Conservation (phyloP, 2,329 filamentous ascomycete species). For the Bipolaris sorokiniana region DNA sequence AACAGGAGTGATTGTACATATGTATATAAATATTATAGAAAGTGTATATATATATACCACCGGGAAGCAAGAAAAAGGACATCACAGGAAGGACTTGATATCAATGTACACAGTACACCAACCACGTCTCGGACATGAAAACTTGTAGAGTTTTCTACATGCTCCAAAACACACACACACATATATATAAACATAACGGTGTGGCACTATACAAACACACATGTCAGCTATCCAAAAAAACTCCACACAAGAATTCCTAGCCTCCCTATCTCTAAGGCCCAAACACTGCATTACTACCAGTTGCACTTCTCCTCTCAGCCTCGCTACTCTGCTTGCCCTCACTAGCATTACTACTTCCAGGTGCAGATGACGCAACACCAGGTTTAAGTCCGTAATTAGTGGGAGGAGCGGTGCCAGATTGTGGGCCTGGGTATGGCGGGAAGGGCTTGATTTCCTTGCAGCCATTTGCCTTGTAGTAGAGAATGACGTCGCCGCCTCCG, state of each 20-base stretch:
- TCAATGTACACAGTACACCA: conserved; percentile 2
- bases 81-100: background rate
- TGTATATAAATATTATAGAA: no score
- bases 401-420: conserved; percentile 16
- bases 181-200: background rate
- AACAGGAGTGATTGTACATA: conserved; percentile 16
- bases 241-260: no score
- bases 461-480: conserved; percentile 93
- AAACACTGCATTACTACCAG: conserved; percentile 23
- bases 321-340: conserved; percentile 46
- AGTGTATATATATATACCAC: background rate
- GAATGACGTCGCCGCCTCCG: conserved; percentile 86
- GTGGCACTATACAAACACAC: conserved; percentile 2
- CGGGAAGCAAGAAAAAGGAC: background rate
- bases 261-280: conserved; percentile 21
- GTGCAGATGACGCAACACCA: conserved; percentile 15
- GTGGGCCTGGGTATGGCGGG: conserved; percentile 26
- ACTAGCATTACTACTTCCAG: conserved; percentile 34
- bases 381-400: conserved; percentile 13
- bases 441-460: conserved; percentile 64
- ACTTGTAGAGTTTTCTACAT: background rate
- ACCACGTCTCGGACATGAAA: background rate
- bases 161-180: background rate
- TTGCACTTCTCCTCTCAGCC: conserved; percentile 29
- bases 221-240: background rate